Evolutionary conservation across 176 grass and related monocot genomes (phyloP), one percentile per base, ranked within the genome.

Genomic region (Phyllostachys edulis): DNA sequence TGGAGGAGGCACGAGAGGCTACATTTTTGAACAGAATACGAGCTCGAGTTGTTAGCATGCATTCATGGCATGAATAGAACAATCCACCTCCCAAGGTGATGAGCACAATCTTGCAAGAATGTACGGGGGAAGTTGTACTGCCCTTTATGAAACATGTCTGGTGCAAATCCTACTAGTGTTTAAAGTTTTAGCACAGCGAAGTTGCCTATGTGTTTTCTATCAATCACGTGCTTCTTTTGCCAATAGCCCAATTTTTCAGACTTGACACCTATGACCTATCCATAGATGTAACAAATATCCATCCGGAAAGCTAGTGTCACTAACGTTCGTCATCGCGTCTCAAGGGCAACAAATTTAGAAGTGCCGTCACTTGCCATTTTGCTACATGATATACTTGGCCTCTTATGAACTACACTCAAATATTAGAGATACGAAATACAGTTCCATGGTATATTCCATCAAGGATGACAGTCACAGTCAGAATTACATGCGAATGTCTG

Each of bases 31-130:
- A 81, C 63, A 70, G 69, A 21, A 51, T 29, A 41, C 50, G 4
- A 39, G 60, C 10, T 47, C 18, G 62, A 67, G 82, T 57, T n/a
- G 69, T 81, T 76, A 76, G 24, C 52, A 49, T 10, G n/a, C 88
- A 85, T 85, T 90, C 72, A 82, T 82, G 65, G 12, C 39, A 20
- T 27, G 88, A 66, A 46, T 78, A 74, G 66, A 86, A 90, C 88
- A 3, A 18, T 46, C 73, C 78, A 82, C 83, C 88, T 47, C 61
- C 83, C 72, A 63, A 44, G 64, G 21, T 39, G 60, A 41, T 47
- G 51, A 61, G 60, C 32, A 40, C 24, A 2, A 16, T 77, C 54
- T 55, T 7, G 44, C 11, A 16, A 26, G 73, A 27, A 71, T 83
- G 2, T 60, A 34, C 56, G 21, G 40, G 34, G 24, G 46, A 45